Base-by-base conservation (phyloP, 768 basidiomycete species). In the Calocybe cyanea region DNA sequence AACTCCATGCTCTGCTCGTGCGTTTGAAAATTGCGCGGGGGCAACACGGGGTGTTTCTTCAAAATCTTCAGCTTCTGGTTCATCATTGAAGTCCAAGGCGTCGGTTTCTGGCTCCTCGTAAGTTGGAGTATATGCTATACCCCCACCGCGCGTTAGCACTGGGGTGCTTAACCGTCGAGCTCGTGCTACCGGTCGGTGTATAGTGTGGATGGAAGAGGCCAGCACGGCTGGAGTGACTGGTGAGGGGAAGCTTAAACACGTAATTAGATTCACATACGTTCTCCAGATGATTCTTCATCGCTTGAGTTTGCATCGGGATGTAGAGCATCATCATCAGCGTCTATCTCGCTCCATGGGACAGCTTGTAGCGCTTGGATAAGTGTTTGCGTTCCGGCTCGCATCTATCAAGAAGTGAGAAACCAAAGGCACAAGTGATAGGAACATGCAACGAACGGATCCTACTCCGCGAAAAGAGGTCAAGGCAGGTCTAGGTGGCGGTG, bases 281-380 rank as follows among this genome's bases (percentile, higher is more conserved):
- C 60, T 59, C 60, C 53, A 49, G 63, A 63, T 63, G 70, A 72
- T 19, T 81, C 86, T 23, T 87, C 87, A 38, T 85, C 85, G 34
- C 83, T 84, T 23, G 72, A 66, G 45, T 64, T 66, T 3, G 62
- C 57, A 39, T 71, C 64, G 38, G 70, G 71, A 48, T 69, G 63
- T 9, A 71, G 57, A 21, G 72, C 63, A 38, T 83, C 87, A 32
- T 86, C 84, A 24, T 85, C 83, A 45, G 80, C 81, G 51, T 90
- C 85, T 7, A 76, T 72, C 48, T 82, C 80, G 25, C 76, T 73
- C 85, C 83, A 87, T 15, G 90, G 91, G 33, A 92, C 71, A 1
- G 88, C 90, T 57, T 92, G 90, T 11, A 92, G 71, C 3, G 87
- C 90, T 66, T 92, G 90, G 31, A 92, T 92, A 40, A 92, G 78